Conservation (phyloP, 2,329 filamentous ascomycete genomes). For the Aureobasidium sp. region DNA sequence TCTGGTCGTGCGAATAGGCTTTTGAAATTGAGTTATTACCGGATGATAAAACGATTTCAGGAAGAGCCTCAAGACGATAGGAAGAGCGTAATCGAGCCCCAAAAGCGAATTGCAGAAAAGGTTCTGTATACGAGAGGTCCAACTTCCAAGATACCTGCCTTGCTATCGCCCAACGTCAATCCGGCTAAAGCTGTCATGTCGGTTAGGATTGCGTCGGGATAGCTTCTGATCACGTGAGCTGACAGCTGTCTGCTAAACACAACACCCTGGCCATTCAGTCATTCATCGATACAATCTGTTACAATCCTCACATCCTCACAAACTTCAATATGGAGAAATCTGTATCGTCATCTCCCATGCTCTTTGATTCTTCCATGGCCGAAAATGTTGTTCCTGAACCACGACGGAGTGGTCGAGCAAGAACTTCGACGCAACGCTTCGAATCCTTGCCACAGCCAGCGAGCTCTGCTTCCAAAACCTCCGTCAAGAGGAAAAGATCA, state of each 20-base stretch:
- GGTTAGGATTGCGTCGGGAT: not conserved
- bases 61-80: not conserved
- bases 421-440: not conserved
- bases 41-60: fast-evolving
- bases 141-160: no score
- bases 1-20: not conserved
- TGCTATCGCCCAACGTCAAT: no score
- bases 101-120: not conserved
- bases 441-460: not conserved
- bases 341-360: no score
- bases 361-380: no score
- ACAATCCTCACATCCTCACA: no score
- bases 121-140: no score
- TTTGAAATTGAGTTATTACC: no score
- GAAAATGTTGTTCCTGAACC: not conserved
- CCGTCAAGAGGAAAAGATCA: not conserved
- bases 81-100: not conserved
- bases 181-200: not conserved
- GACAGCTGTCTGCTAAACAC: not conserved
- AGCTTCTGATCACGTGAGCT: not conserved
- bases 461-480: not conserved
- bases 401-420: not conserved
- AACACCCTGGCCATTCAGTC: not conserved
- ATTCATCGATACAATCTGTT: not conserved
- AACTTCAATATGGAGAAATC: no score